These are phyloP conservation scores for Aspergillus sp. DNA, from an alignment of 2,329 filamentous ascomycete species.

Conservation along the genomic window DNA sequence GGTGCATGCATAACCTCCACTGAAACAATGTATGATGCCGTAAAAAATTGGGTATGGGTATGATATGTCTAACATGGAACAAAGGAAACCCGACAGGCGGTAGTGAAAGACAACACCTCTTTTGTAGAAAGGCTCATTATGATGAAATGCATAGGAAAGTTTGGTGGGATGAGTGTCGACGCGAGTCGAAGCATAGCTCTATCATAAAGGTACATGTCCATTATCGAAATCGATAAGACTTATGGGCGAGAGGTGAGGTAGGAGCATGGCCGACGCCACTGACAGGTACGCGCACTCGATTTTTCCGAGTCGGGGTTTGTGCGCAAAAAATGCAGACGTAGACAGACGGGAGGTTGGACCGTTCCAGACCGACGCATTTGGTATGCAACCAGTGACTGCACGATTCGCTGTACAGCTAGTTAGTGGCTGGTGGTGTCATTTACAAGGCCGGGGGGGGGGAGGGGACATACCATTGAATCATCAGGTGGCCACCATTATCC, in stretches of 20 bases:
- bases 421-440: not conserved
- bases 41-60: slow-evolving; percentile 14
- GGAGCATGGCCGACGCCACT: slow-evolving; percentile 31
- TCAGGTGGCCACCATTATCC: slow-evolving; percentile 54
- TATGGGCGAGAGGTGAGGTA: slow-evolving; percentile 43
- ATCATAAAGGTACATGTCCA: slow-evolving; percentile 13
- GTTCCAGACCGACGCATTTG: slow-evolving; percentile 56
- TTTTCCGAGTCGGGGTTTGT: slow-evolving; percentile 41
- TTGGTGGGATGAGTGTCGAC: slow-evolving; percentile 1
- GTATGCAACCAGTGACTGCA: slow-evolving; percentile 65
- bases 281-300: slow-evolving; percentile 36
- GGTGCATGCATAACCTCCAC: slow-evolving; percentile 14
- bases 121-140: not conserved
- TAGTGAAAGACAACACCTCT: slow-evolving; percentile 5
- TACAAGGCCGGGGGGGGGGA: not conserved
- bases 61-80: slow-evolving; percentile 18
- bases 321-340: slow-evolving; percentile 55
- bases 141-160: not conserved
- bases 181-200: slow-evolving; percentile 7
- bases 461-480: slow-evolving; percentile 60
- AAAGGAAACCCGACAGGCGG: slow-evolving; percentile 15
- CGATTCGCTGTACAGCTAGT: slow-evolving; percentile 48
- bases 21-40: slow-evolving; percentile 12
- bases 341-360: slow-evolving; percentile 46
- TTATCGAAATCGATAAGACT: slow-evolving; percentile 40